These are phyloP conservation scores for Xylariaceae sp. DNA, from an alignment of 2,329 filamentous ascomycete species.

Conservation along the genomic window DNA sequence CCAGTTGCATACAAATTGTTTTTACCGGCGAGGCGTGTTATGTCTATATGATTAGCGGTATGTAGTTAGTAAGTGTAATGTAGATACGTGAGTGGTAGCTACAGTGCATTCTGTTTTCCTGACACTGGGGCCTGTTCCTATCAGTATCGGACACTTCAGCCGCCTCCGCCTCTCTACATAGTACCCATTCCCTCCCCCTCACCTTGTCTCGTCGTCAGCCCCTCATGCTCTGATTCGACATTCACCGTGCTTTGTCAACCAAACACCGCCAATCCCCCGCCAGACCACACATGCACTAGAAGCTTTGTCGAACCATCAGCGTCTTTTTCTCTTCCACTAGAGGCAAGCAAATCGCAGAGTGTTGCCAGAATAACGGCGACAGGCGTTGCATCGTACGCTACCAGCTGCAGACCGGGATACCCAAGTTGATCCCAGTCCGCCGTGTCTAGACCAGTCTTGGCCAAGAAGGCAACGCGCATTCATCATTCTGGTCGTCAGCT, in stretches of 20 bases:
- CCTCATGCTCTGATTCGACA: neutral
- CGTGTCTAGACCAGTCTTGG: neutral
- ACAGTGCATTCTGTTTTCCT: too few relatives aligned
- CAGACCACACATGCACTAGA: neutral
- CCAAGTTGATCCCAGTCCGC: neutral
- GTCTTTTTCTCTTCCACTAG: neutral
- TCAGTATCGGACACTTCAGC: neutral
- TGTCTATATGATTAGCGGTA: neutral
- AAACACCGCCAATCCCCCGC: neutral
- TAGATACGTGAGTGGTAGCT: too few relatives aligned
- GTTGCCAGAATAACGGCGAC: neutral
- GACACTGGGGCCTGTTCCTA: neutral
- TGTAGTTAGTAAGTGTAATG: too few relatives aligned
- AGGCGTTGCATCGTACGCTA: neutral
- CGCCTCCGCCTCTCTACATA: neutral
- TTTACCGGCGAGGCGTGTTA: too few relatives aligned
- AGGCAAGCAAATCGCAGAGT: slow-evolving; percentile 3
- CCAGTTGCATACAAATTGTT: too few relatives aligned
- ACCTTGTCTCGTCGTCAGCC: neutral
- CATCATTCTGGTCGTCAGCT: neutral
- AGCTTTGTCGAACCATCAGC: neutral
- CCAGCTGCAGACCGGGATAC: neutral
- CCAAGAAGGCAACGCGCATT: neutral
- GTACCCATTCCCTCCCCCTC: neutral
- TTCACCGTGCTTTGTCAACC: neutral